These are phyloP conservation scores for Macaranga tanarius DNA, from an alignment of 441 rosid genomes.

Conservation along the genomic window DNA sequence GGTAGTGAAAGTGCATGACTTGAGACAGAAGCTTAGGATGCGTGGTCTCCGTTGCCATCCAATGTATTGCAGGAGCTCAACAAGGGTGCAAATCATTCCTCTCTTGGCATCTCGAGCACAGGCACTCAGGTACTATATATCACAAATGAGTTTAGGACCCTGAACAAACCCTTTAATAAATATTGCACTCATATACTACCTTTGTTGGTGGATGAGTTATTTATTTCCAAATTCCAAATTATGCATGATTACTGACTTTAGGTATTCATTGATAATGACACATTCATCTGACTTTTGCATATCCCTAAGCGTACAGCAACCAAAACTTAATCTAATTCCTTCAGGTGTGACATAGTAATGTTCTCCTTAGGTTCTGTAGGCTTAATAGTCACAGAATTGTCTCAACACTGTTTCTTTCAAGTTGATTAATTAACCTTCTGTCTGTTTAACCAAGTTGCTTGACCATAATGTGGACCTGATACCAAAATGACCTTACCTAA, in stretches of 20 bases:
- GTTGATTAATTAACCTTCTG: neutral
- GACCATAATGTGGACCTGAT: neutral
- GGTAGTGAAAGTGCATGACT: conserved; percentile 74
- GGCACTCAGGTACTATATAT: conserved; percentile 78
- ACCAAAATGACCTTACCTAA: neutral
- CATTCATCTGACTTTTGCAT: neutral
- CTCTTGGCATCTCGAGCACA: conserved; percentile 93
- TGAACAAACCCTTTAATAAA: neutral
- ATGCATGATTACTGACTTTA: neutral
- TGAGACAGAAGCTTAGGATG: conserved; percentile 91
- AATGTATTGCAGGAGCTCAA: conserved; percentile 86
- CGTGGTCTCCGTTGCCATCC: conserved; percentile 97
- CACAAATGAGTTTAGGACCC: neutral
- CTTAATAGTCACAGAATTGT: too few relatives aligned
- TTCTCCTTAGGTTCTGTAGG: too few relatives aligned
- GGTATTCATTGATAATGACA: neutral
- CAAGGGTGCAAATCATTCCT: conserved; percentile 77
- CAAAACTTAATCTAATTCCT: neutral
- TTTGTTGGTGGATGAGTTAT: neutral
- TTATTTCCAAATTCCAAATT: neutral
- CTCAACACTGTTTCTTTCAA: too few relatives aligned
- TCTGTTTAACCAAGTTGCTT: neutral
- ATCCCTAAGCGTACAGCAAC: neutral
- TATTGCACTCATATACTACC: neutral
- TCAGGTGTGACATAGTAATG: too few relatives aligned